Evolutionary conservation across 2,329 filamentous ascomycete genomes (phyloP).

Genomic region (Penicillium sp.): DNA sequence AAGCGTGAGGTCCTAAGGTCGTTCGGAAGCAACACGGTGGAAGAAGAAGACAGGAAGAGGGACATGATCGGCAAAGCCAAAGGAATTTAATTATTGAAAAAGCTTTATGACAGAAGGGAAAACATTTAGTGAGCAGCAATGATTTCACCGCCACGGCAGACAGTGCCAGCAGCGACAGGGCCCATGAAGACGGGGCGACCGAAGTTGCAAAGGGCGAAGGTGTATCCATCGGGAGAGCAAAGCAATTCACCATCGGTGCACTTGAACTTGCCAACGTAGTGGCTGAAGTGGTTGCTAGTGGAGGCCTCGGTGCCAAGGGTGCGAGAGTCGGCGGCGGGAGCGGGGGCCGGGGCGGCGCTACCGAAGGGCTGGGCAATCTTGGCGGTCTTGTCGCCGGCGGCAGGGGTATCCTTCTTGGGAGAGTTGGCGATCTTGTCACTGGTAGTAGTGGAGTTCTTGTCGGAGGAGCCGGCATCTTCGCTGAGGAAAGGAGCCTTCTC

Average conservation of each 20-base stretch:
- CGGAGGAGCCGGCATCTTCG: constrained; percentile 6
- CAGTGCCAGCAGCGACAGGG: constrained; percentile 38
- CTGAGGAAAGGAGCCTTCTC: constrained; percentile 34
- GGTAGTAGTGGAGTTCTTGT: background rate
- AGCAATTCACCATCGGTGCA: constrained; percentile 34
- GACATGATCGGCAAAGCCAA: background rate
- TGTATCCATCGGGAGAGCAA: constrained; percentile 33
- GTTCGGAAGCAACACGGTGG: background rate
- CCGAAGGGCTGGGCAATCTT: constrained; percentile 16
- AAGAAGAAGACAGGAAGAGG: background rate
- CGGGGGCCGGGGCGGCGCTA: constrained; percentile 10
- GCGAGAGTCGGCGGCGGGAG: constrained; percentile 13
- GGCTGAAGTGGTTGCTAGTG: constrained; percentile 19
- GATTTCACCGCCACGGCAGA: constrained; percentile 32
- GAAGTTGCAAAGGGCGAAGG: constrained; percentile 38
- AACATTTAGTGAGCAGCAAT: background rate
- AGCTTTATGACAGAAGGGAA: background rate
- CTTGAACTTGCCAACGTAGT: constrained; percentile 13
- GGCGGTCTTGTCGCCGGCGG: constrained; percentile 8
- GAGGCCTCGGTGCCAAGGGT: constrained; percentile 12
- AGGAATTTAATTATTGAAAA: background rate
- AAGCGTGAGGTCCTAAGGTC: background rate
- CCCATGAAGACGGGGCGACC: constrained; percentile 39
- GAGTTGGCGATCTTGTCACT: constrained; percentile 14
- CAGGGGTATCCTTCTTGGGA: constrained; percentile 7